Percentiles rank a stretch among this genome's conserved stretches.
phyloP scores from a whole-genome alignment of 257 asterid genomes.

The Solanum appendiculatum region DNA sequence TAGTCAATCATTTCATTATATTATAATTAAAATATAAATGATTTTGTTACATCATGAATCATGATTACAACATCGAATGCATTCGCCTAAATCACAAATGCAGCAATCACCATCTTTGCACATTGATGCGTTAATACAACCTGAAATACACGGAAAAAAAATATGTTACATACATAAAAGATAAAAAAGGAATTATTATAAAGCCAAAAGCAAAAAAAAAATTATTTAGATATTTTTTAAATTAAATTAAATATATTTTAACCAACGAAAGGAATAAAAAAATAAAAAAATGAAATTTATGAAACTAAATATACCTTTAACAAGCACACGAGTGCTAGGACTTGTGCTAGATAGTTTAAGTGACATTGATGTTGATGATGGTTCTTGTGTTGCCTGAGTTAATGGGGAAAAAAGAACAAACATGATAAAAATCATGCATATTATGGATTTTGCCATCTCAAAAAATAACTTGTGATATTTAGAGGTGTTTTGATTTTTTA shows the following conservation, averaged over 20 bases:
- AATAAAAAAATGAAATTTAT: background rate
- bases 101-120: background rate
- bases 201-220: too few species aligned
- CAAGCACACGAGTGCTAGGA: background rate
- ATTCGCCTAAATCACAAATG: background rate
- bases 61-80: background rate
- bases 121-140: background rate
- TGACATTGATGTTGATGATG: background rate
- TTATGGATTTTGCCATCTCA: background rate
- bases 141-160: background rate
- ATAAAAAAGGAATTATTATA: too few species aligned
- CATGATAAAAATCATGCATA: background rate
- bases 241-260: too few species aligned
- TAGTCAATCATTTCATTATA: background rate
- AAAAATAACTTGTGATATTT: background rate
- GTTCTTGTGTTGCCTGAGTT: background rate
- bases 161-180: background rate
- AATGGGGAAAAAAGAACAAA: background rate
- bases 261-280: too few species aligned
- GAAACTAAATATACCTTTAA: background rate
- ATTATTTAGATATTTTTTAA: too few species aligned
- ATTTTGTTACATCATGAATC: background rate
- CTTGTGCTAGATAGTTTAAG: background rate
- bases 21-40: background rate
- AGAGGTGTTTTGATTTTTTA: background rate